These are phyloP conservation scores for Przewalskia tangutica DNA, from an alignment of 257 asterid genomes.

Conservation along the genomic window DNA sequence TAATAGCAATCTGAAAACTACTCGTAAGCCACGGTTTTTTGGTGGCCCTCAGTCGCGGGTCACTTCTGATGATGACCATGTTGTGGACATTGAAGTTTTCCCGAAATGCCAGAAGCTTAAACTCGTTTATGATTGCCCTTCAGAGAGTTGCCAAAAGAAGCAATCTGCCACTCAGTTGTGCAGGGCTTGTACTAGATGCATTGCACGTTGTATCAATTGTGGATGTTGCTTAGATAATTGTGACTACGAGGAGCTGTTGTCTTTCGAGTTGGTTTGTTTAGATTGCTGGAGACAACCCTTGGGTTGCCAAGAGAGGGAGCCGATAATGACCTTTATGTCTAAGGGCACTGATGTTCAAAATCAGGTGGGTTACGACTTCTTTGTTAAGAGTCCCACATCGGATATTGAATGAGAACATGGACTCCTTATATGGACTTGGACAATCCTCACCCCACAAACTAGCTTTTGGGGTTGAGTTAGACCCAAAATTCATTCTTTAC, in stretches of 20 bases:
- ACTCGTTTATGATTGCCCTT: slow-evolving; percentile 71
- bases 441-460: too few species aligned
- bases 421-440: too few species aligned
- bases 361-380: slow-evolving; percentile 10
- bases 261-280: slow-evolving; percentile 34
- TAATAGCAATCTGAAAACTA: slow-evolving; percentile 13
- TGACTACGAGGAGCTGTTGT: slow-evolving; percentile 49
- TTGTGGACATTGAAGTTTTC: slow-evolving; percentile 55
- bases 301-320: slow-evolving; percentile 14
- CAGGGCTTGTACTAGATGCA: slow-evolving; percentile 59
- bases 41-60: slow-evolving; percentile 33
- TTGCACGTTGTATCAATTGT: slow-evolving; percentile 54
- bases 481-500: too few species aligned
- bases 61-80: slow-evolving; percentile 58
- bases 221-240: slow-evolving; percentile 55
- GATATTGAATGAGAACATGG: too few species aligned
- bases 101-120: slow-evolving; percentile 47
- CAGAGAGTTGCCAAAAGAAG: slow-evolving; percentile 39
- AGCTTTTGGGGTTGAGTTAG: too few species aligned
- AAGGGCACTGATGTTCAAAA: not conserved
- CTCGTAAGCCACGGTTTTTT: slow-evolving; percentile 35
- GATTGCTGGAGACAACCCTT: slow-evolving; percentile 30
- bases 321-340: not conserved
- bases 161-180: slow-evolving; percentile 28
- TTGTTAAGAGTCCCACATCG: too few species aligned